Evolutionary conservation across 345 rosid species (phyloP), one percentile per base, ranked within the genome.

Genomic region (Sisymbrium irio): DNA sequence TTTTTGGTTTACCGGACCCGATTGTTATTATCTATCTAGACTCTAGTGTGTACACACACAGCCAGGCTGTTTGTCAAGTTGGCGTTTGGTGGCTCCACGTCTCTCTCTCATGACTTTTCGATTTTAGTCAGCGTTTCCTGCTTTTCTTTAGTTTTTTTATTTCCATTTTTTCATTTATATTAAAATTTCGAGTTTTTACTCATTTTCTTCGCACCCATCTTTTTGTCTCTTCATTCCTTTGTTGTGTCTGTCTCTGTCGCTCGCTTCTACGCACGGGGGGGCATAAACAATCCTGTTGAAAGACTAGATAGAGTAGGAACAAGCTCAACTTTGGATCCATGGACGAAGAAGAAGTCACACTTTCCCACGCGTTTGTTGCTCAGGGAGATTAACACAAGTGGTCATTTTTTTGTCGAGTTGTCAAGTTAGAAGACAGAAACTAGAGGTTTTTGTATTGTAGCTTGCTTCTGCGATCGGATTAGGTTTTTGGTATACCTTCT

Each of bases 81-180:
- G 79, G 66, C 75, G 71, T 63, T 76, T 76, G 75, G 79, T 76
- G 79, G 53, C 61, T 76, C 75, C 79, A 76, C 79, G 75, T 63
- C 71, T 69, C 37, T 42, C 57, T 62, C 59, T 45, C 18, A 62
- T 18, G 79, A 76, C 79, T 76, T 76, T 76, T 76, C 79, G 32
- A 45, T 27, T 35, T 60, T 55, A 28, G 79, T 76, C 79, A 76
- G 63, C 79, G 65, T 62, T 7, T 75, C 79, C 30, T 9, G 22
- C 61, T 37, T 65, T 22, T 64, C 4, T 55, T 3, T 59, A 53
- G 13, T 5, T 36, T 36, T 47, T 53, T 5, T 36, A 25, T 47
- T 53, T 42, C 15, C 3, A 4, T 5, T 17, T 46, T 33, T 35
- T 27, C 0, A 4, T 46, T 10, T 46, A 11, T 7, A 32, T 10